Evolutionary conservation across 1,284 basidiomycete species (phyloP).

Genomic region (Schizophyllum amplum): DNA sequence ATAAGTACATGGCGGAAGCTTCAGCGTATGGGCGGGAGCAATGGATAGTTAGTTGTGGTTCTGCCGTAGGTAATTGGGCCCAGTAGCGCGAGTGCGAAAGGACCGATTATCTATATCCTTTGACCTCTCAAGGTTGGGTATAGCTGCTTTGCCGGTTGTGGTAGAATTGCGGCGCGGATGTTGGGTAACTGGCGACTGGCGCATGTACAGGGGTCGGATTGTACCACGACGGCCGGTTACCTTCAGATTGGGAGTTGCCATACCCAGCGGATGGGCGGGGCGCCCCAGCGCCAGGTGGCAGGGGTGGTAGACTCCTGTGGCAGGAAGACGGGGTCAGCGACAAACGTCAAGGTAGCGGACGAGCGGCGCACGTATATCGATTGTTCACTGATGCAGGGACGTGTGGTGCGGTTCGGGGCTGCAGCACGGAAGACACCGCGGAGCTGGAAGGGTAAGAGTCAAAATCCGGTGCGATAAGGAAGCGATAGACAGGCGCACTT

Average conservation of each 20-base stretch:
- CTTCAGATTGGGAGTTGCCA: neutral
- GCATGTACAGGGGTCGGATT: neutral
- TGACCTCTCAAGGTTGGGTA: no score
- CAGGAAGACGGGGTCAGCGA: neutral
- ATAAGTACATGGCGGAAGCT: no score
- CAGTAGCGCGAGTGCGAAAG: no score
- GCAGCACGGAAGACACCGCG: neutral
- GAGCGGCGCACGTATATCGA: neutral
- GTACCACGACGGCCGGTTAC: neutral
- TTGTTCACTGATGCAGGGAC: neutral
- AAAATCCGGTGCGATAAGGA: no score
- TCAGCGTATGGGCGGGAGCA: no score
- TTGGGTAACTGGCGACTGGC: neutral
- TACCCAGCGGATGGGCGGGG: neutral
- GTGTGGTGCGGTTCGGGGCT: neutral
- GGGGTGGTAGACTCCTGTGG: neutral
- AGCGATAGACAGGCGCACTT: constrained; percentile 30
- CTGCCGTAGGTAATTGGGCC: no score
- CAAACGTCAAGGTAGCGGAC: no score
- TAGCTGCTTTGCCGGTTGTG: no score
- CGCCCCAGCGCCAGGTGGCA: neutral
- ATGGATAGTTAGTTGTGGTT: no score
- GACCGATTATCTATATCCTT: no score
- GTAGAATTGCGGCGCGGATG: neutral
- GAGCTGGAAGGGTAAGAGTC: neutral